phyloP scores from a whole-genome alignment of 1,139 yeast species.

The Taphrina sp. region DNA sequence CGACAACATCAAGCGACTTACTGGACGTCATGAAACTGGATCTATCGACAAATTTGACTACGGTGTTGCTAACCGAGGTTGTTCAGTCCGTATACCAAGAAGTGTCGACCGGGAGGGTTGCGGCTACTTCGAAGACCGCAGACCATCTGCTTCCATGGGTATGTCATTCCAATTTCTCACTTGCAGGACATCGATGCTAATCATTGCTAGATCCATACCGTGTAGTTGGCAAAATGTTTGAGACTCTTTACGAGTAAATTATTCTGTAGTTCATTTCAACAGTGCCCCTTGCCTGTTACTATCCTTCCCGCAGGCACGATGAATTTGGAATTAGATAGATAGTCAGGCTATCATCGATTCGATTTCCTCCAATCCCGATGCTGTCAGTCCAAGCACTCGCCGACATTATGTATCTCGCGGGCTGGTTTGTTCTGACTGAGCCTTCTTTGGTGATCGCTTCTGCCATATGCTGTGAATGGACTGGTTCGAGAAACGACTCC shows the following conservation, averaged over 20 bases:
- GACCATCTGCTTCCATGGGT: conserved; percentile 97
- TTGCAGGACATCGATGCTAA: too few relatives aligned
- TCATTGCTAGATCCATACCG: conserved; percentile 26
- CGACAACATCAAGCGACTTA: conserved; percentile 90
- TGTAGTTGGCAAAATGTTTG: conserved; percentile 85
- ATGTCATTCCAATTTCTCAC: conserved; percentile 92
- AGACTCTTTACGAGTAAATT: conserved; percentile 72
- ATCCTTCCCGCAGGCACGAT: too few relatives aligned
- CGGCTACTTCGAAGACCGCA: conserved; percentile 99
- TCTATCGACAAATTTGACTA: conserved; percentile 84
- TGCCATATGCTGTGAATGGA: too few relatives aligned
- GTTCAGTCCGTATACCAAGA: conserved; percentile 97
- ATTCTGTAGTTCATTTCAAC: neutral
- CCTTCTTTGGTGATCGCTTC: too few relatives aligned
- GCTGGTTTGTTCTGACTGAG: too few relatives aligned
- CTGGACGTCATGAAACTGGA: conserved; percentile 99
- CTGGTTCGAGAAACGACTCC: too few relatives aligned
- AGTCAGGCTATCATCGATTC: too few relatives aligned
- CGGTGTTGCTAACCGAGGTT: conserved; percentile 99
- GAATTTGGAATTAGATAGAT: too few relatives aligned
- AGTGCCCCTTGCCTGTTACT: neutral
- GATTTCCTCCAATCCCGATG: too few relatives aligned
- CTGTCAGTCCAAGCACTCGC: too few relatives aligned
- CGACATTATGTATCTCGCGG: too few relatives aligned
- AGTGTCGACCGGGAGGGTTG: conserved; percentile 96